Conservation (phyloP, 2,329 filamentous ascomycete genomes). For the Talaromyces atroroseus region DNA sequence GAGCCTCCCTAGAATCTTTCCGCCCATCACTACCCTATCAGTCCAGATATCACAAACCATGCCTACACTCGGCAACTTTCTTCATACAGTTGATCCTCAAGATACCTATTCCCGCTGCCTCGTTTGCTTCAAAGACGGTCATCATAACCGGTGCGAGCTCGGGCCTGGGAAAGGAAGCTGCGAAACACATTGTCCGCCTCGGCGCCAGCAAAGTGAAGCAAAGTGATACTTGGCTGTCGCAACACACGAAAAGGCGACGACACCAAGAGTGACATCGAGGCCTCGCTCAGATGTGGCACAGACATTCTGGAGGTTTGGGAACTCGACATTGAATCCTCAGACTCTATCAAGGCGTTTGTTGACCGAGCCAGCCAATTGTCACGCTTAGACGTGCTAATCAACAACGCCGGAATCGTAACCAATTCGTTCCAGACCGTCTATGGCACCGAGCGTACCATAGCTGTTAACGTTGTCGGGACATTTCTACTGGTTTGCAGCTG, state of each 20-base stretch:
- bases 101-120: constrained; percentile 1
- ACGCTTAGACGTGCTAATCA: constrained; percentile 18
- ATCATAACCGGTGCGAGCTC: constrained; percentile 49
- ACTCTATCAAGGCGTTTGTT: constrained; percentile 17
- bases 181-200: constrained; percentile 36
- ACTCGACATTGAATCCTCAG: neutral
- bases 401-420: constrained; percentile 16
- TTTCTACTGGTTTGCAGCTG: neutral
- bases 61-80: constrained; percentile 9
- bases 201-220: constrained; percentile 39
- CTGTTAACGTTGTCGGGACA: neutral
- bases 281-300: neutral
- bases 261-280: neutral
- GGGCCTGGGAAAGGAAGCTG: constrained; percentile 45
- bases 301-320: neutral
- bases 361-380: constrained; percentile 11
- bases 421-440: neutral
- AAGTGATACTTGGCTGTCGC: constrained; percentile 48
- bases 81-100: constrained; percentile 7
- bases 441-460: neutral
- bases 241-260: neutral
- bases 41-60: neutral
- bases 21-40: neutral
- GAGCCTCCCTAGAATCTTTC: no score
- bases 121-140: constrained; percentile 27